A percentile compares a stretch with the other conserved stretches of the same genome.
Evolutionary conservation across 352 stramenopile species (phyloP).

Genomic region (Globisporangium spinosum): DNA sequence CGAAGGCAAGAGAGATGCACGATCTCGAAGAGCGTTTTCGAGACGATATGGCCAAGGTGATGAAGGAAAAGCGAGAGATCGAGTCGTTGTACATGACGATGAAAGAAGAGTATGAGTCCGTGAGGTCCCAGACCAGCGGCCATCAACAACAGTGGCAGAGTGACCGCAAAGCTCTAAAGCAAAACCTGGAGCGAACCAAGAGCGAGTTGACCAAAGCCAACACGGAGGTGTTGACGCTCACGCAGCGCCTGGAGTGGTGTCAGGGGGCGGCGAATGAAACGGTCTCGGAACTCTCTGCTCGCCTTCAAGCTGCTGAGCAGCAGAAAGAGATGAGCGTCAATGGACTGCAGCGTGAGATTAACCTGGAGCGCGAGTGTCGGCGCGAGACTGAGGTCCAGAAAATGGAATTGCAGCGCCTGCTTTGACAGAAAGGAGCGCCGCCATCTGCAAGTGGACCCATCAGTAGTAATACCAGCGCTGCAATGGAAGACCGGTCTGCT

Average conservation of each 20-base stretch:
- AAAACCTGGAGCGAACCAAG: conserved; percentile 54
- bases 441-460: background rate
- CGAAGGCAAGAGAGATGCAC: conserved; percentile 41
- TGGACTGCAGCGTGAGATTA: conserved; percentile 45
- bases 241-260: conserved; percentile 47
- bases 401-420: conserved; percentile 45
- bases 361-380: conserved; percentile 53
- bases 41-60: conserved; percentile 37
- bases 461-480: background rate
- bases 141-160: conserved; percentile 43
- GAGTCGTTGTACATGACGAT: conserved; percentile 41
- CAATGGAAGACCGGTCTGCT: conserved; percentile 6
- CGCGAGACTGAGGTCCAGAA: conserved; percentile 59
- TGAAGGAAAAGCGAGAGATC: conserved; percentile 60
- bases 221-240: conserved; percentile 37
- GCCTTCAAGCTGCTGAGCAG: conserved; percentile 49
- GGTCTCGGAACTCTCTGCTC: conserved; percentile 45
- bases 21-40: conserved; percentile 48
- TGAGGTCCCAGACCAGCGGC: conserved; percentile 31
- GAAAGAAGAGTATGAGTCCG: conserved; percentile 52
- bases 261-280: conserved; percentile 61
- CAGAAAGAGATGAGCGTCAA: conserved; percentile 41
- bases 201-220: conserved; percentile 42
- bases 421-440: conserved; percentile 29
- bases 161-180: conserved; percentile 44